Percentiles rank a stretch among this genome's conserved stretches.
phyloP scores from a whole-genome alignment of 345 rosid genomes.

The Mercurialis annua region DNA sequence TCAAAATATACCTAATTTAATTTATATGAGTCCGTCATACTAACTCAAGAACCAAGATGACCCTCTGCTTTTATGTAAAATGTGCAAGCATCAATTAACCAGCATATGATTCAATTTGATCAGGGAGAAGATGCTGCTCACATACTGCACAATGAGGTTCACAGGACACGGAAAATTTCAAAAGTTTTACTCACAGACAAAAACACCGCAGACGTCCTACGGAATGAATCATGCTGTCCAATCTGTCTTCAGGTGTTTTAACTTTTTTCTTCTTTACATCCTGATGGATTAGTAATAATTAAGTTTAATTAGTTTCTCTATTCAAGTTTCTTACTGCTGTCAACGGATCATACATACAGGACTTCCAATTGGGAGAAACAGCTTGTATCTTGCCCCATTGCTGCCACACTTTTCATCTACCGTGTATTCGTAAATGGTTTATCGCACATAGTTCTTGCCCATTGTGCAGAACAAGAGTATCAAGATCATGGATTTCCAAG shows the following conservation, averaged over 20 bases:
- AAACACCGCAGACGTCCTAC: conserved; percentile 22
- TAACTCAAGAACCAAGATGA: too few species aligned
- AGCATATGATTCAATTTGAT: not conserved
- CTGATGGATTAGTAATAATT: too few species aligned
- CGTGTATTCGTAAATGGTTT: conserved; percentile 30
- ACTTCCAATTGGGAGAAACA: conserved; percentile 22
- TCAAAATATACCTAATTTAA: too few species aligned
- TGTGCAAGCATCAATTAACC: not conserved
- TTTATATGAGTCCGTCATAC: too few species aligned
- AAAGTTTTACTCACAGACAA: conserved; percentile 20
- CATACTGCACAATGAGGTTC: not conserved
- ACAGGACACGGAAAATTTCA: not conserved
- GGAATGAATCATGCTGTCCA: conserved; percentile 33
- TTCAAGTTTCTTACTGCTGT: not conserved
- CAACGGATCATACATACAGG: conserved; percentile 21
- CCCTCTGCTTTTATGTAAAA: too few species aligned
- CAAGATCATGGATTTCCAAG: not conserved
- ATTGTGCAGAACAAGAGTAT: conserved; percentile 29
- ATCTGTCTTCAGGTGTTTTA: conserved; percentile 44
- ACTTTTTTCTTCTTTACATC: not conserved
- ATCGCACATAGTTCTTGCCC: conserved; percentile 35
- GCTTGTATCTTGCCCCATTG: conserved; percentile 32
- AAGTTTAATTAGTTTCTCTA: too few species aligned
- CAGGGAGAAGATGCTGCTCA: conserved; percentile 6
- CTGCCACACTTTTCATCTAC: conserved; percentile 30